Percentiles rank a stretch among this genome's conserved stretches.
These are phyloP conservation scores for Silene latifolia DNA, from an alignment of 148 eudicot genomes.

Conservation along the genomic window DNA sequence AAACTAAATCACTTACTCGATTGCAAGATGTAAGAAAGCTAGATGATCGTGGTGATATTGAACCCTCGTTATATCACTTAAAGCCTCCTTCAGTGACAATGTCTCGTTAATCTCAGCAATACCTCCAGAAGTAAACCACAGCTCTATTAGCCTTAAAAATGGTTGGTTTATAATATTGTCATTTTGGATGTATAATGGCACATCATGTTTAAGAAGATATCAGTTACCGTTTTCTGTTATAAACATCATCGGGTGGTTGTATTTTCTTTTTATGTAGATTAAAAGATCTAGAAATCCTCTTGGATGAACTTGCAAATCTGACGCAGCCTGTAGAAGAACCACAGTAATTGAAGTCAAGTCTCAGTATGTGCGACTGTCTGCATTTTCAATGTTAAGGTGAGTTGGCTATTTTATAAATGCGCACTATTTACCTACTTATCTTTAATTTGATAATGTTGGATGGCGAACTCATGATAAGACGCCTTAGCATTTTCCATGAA, in stretches of 20 bases:
- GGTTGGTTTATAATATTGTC: neutral
- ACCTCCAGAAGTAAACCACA: slow-evolving; percentile 13
- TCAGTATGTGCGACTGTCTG: too few relatives aligned
- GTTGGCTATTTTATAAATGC: too few relatives aligned
- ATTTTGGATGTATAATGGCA: neutral
- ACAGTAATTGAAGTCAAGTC: neutral
- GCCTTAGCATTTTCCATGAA: too few relatives aligned
- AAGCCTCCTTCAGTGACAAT: slow-evolving; percentile 22
- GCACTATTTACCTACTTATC: too few relatives aligned
- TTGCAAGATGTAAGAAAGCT: slow-evolving; percentile 26
- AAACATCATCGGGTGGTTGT: slow-evolving; percentile 27
- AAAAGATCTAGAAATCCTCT: slow-evolving; percentile 29
- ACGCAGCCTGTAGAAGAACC: slow-evolving; percentile 21
- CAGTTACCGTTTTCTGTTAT: slow-evolving; percentile 38
- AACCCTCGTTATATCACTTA: slow-evolving; percentile 28
- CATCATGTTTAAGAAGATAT: neutral
- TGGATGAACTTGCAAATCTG: slow-evolving; percentile 26
- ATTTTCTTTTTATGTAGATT: slow-evolving; percentile 12
- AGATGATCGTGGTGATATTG: slow-evolving; percentile 32
- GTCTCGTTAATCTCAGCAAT: slow-evolving; percentile 25
- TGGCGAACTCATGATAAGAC: too few relatives aligned
- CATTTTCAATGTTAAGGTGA: too few relatives aligned
- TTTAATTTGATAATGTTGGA: too few relatives aligned
- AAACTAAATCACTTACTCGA: slow-evolving; percentile 22
- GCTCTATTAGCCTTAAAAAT: neutral